Conservation (phyloP, 2,329 filamentous ascomycete genomes). For the Cryphonectria carpinicola region DNA sequence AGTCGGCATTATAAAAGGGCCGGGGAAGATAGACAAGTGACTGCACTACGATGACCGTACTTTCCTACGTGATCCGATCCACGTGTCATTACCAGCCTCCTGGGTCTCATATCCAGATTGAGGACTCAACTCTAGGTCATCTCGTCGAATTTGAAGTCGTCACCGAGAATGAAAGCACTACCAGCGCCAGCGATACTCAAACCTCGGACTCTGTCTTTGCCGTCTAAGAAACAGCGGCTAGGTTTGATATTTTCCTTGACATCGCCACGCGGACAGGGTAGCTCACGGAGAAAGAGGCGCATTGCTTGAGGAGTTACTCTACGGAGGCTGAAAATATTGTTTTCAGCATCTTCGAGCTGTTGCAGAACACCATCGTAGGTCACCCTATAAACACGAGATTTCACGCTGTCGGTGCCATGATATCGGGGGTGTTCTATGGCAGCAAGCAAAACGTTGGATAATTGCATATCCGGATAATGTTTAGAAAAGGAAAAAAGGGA, state of each 20-base stretch:
- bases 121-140: conserved; percentile 60
- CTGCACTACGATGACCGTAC: conserved; percentile 57
- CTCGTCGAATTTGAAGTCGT: conserved; percentile 60
- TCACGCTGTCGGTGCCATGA: conserved; percentile 56
- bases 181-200: conserved; percentile 49
- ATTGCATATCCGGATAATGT: conserved; percentile 50
- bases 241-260: conserved; percentile 60
- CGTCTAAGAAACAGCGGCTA: conserved; percentile 58
- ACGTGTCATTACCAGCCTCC: conserved; percentile 60
- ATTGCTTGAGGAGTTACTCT: conserved; percentile 61
- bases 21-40: conserved; percentile 54
- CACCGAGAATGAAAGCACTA: conserved; percentile 55
- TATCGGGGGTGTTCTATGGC: conserved; percentile 65
- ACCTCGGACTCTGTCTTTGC: conserved; percentile 60
- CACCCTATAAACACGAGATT: conserved; percentile 60
- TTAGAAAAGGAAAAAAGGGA: conserved; percentile 46
- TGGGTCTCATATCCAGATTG: conserved; percentile 61
- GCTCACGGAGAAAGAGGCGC: conserved; percentile 56
- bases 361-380: conserved; percentile 61
- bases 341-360: conserved; percentile 55
- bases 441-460: conserved; percentile 57
- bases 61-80: conserved; percentile 63
- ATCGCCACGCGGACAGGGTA: conserved; percentile 61
- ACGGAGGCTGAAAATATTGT: conserved; percentile 50
- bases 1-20: conserved; percentile 56